Base-by-base conservation (phyloP, 192 early-diverging fungal genomes). In the Coemansia sp. region DNA sequence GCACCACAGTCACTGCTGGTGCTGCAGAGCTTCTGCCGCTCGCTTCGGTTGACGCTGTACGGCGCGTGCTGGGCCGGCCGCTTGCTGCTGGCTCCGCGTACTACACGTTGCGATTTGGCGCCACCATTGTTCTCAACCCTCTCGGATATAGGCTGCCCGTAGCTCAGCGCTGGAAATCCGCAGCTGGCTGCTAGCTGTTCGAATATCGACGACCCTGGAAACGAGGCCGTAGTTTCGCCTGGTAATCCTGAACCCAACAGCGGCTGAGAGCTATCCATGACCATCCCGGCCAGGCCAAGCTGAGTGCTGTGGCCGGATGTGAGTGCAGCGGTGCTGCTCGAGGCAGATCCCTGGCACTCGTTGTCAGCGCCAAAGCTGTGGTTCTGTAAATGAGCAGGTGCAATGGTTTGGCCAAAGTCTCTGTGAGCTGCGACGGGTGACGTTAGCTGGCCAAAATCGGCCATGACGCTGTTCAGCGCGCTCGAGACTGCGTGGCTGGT, bases 231-330 rank as follows among this genome's bases (percentile, higher is more conserved):
- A 14, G 28, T 12, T n/a, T 21, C 34, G 12, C 19, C 4, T 15
- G 42, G 53, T 27, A 49, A 46, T 3, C 20, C 36, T 10, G 26
- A 9, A 15, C 28, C 29, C n/a, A 28, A 25, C 19, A 64, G 50
- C 26, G 57, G 25, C 17, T 48, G 21, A n/a, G 60, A 40, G 19
- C 55, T 38, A 10, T 63, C 53, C 5, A 43, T 27, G 20, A 54
- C 72, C 72, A 75, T 75, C 2, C 72, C 72, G 0, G 65, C 59
- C 51, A 67, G 60, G 22, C 57, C 55, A 12, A 64, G 61, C 43
- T 67, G 64, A 15, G 30, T 49, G 28, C 50, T 41, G 38, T 38
- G 41, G 1, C 38, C 39, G 2, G 55, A 52, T 20, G 36, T n/a
- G n/a, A n/a, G n/a, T n/a, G n/a, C n/a, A 4, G 25, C 25, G 2